Conservation (phyloP, 1,284 basidiomycete genomes). For the Kwoniella shivajii region DNA sequence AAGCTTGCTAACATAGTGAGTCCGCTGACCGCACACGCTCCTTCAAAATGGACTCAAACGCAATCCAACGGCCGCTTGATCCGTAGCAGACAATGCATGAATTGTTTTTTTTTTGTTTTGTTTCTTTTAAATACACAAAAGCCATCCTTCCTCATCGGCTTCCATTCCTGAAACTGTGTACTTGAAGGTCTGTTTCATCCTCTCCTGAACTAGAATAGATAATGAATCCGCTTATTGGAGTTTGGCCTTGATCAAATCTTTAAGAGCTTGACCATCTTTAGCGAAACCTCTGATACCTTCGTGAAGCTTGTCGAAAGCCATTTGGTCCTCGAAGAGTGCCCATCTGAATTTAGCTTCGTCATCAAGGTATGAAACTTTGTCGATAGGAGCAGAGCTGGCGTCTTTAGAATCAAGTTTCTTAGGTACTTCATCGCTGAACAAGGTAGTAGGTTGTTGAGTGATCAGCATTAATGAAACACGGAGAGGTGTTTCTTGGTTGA, state of each 20-base stretch:
- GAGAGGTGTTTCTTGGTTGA: too few species aligned
- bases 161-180: too few species aligned
- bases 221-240: constrained; percentile 57
- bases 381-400: constrained; percentile 63
- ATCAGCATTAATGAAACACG: not conserved
- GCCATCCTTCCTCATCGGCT: too few species aligned
- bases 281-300: constrained; percentile 98
- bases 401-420: constrained; percentile 75
- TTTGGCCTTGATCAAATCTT: constrained; percentile 78
- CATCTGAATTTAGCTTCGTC: constrained; percentile 96
- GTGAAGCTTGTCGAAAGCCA: constrained; percentile 93
- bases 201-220: too few species aligned
- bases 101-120: too few species aligned
- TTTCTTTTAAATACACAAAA: too few species aligned
- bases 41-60: too few species aligned
- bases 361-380: constrained; percentile 85
- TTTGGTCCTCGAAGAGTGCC: constrained; percentile 83
- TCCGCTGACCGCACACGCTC: too few species aligned
- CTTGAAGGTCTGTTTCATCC: too few species aligned
- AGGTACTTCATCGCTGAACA: constrained; percentile 68
- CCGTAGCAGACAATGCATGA: too few species aligned
- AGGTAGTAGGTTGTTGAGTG: not conserved
- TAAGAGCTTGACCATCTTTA: constrained; percentile 89
- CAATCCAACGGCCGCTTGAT: too few species aligned
- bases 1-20: too few species aligned